These are phyloP conservation scores for Tillandsia leiboldiana DNA, from an alignment of 176 grass and related monocot species.

Conservation along the genomic window DNA sequence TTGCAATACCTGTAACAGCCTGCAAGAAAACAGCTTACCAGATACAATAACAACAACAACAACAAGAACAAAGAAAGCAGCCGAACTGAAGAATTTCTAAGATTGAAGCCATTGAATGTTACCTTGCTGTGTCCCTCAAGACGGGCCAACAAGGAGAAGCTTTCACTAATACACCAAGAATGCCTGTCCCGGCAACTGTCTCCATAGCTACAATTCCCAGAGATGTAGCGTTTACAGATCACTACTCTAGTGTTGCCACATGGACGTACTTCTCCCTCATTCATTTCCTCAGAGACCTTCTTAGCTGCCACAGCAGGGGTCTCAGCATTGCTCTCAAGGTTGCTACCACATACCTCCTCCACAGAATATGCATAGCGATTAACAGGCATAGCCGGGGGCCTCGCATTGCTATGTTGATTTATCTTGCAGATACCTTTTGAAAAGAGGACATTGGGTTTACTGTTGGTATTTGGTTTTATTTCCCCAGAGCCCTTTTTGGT, in stretches of 20 bases:
- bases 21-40: neutral
- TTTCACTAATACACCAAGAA: neutral
- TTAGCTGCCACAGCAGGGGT: neutral
- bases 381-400: neutral
- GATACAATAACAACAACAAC: neutral
- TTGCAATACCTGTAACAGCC: constrained; percentile 22
- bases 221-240: neutral
- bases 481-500: too few relatives aligned
- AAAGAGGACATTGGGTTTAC: too few relatives aligned
- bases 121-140: constrained; percentile 1
- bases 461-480: too few relatives aligned
- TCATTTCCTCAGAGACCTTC: neutral
- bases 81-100: neutral
- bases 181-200: neutral
- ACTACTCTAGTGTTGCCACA: neutral
- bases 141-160: neutral
- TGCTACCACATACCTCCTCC: neutral
- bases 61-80: neutral
- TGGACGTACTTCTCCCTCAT: neutral
- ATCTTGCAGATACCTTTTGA: too few relatives aligned
- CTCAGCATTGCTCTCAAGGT: neutral
- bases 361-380: neutral
- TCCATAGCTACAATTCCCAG: neutral
- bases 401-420: neutral
- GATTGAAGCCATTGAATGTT: neutral